These are phyloP conservation scores for Colletotrichum truncatum DNA, from an alignment of 2,329 filamentous ascomycete genomes.

Conservation along the genomic window DNA sequence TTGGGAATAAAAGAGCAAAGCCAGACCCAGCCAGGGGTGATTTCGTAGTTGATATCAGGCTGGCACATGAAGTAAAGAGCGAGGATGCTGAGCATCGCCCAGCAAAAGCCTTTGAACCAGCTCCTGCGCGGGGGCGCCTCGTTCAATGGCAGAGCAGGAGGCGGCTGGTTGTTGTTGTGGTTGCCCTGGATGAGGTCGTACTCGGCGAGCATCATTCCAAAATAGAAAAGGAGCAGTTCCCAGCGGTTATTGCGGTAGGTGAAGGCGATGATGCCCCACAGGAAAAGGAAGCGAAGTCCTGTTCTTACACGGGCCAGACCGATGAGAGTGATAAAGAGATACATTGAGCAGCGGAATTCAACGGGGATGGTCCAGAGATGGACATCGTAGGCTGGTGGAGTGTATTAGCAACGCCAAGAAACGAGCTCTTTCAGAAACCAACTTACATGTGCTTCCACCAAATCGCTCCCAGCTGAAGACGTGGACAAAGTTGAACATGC, in stretches of 20 bases:
- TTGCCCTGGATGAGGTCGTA: slow-evolving; percentile 59
- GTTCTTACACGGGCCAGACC: slow-evolving; percentile 57
- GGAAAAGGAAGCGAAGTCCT: slow-evolving; percentile 50
- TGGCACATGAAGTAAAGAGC: slow-evolving; percentile 63
- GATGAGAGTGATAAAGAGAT: slow-evolving; percentile 63
- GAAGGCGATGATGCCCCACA: slow-evolving; percentile 53
- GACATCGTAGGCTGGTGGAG: slow-evolving; percentile 56
- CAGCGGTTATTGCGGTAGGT: slow-evolving; percentile 58
- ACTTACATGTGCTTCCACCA: slow-evolving; percentile 55
- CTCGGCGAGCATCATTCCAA: slow-evolving; percentile 65
- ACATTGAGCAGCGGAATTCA: slow-evolving; percentile 67
- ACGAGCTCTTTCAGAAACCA: neutral
- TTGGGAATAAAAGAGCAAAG: slow-evolving; percentile 57
- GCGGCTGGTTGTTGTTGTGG: slow-evolving; percentile 43
- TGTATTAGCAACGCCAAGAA: slow-evolving; percentile 32
- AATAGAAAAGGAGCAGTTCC: slow-evolving; percentile 59
- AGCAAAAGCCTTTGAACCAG: slow-evolving; percentile 33
- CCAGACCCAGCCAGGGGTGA: slow-evolving; percentile 61
- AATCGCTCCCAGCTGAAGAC: slow-evolving; percentile 60
- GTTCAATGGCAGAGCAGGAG: slow-evolving; percentile 33
- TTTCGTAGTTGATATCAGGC: slow-evolving; percentile 49
- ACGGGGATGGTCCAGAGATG: slow-evolving; percentile 72
- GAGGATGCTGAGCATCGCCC: slow-evolving; percentile 53
- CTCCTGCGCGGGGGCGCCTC: slow-evolving; percentile 31
- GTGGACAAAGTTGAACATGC: slow-evolving; percentile 60